Base-by-base conservation (phyloP, 169 alveolate genomes). In the Babesia bigemina region DNA sequence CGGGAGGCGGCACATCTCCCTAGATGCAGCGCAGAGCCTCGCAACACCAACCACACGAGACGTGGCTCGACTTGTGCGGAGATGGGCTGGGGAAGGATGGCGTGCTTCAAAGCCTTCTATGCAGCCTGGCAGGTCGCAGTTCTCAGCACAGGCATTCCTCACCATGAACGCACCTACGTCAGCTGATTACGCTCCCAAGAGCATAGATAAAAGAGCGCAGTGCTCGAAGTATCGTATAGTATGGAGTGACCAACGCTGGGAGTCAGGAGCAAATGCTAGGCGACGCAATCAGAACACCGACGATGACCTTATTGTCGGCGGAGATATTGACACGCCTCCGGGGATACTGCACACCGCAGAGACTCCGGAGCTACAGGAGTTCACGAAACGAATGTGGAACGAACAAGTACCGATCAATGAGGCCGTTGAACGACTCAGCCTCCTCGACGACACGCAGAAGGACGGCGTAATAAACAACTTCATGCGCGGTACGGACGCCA, bases 241-340 rank as follows among this genome's bases (percentile, higher is more conserved):
- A 8, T 21, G 36, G 21, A 22, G 11, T 26, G 9, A 4, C 9
- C 21, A 16, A 22, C 21, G 28, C 21, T 21, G 42, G 21, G 28
- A 21, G 21, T 16, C 9, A 7, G 8, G 24, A 3, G 24, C 57
- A 4, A 2, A 48, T n/a, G 63, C 76, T 16, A 33, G 44, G 72
- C 70, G 77, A 0, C 44, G 26, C 26, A 55, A 63, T 39, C 55
- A 21, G 47, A 48, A 70, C 28, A 10, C 17, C 39, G 22, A 42
- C 0, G 33, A 55, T 3, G 66, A 73, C 19, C 8, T 36, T 14
- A 81, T 81, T 12, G 28, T 81, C 8, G 88, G 88, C 26, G 88
- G 88, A 29, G 74, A 72, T 36, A n/a, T 81, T 45, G 84, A 81
- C 44, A 52, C 55, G 3, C 79, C 84, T 6, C 88, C 88, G 11